Percentiles rank a stretch among this genome's conserved stretches.
Evolutionary conservation across 2,329 filamentous ascomycete species (phyloP).

Genomic region (Ophiostoma triangulosporum): DNA sequence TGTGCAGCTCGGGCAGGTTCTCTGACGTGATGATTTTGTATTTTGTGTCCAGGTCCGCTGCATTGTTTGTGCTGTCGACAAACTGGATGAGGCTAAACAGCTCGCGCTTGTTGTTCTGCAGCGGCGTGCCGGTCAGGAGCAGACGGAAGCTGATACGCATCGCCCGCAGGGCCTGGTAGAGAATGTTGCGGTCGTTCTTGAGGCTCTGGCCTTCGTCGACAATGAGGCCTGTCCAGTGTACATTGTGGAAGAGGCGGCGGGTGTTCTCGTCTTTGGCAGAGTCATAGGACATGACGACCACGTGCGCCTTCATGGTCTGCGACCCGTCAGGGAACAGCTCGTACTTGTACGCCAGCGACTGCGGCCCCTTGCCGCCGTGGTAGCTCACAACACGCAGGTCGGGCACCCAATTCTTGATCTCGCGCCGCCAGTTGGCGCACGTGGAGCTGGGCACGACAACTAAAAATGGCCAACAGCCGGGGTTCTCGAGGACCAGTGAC

Average conservation of each 20-base stretch:
- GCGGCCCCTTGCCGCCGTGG: slow-evolving; percentile 63
- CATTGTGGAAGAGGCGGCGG: slow-evolving; percentile 48
- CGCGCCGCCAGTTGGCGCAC: slow-evolving; percentile 92
- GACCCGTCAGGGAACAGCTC: slow-evolving; percentile 65
- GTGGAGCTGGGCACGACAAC: slow-evolving; percentile 91
- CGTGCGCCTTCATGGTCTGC: slow-evolving; percentile 66
- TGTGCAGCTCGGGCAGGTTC: slow-evolving; percentile 68
- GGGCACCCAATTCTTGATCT: slow-evolving; percentile 89
- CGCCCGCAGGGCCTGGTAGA: slow-evolving; percentile 61
- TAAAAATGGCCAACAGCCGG: slow-evolving; percentile 77
- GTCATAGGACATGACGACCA: slow-evolving; percentile 93
- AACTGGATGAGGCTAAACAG: slow-evolving; percentile 96
- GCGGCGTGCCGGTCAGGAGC: slow-evolving; percentile 76
- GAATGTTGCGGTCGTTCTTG: slow-evolving; percentile 77
- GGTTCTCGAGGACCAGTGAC: slow-evolving; percentile 52
- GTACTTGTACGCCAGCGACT: slow-evolving; percentile 64
- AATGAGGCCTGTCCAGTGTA: slow-evolving; percentile 77
- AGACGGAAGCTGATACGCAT: slow-evolving; percentile 74
- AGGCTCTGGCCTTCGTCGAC: slow-evolving; percentile 92
- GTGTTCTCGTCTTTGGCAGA: slow-evolving; percentile 63
- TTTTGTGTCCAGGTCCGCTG: slow-evolving; percentile 58
- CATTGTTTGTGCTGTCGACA: slow-evolving; percentile 58
- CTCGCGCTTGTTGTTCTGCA: slow-evolving; percentile 92
- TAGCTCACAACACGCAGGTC: slow-evolving; percentile 81
- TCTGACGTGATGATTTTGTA: slow-evolving; percentile 71